These are phyloP conservation scores for Cercospora beticola DNA, from an alignment of 2,329 filamentous ascomycete genomes.

Conservation along the genomic window DNA sequence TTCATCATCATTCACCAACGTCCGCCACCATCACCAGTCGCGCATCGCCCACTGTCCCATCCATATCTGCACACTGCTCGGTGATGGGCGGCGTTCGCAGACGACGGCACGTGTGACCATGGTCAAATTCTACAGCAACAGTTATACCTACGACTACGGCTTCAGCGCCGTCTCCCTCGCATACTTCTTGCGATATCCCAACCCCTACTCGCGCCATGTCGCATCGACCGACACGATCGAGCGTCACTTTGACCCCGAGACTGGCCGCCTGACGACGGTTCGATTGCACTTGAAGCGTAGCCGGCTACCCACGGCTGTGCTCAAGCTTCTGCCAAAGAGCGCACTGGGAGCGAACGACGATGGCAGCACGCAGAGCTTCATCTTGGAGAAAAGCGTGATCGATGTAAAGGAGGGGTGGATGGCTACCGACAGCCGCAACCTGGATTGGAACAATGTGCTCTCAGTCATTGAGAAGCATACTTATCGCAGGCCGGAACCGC, in stretches of 20 bases:
- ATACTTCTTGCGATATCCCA: slow-evolving; percentile 87
- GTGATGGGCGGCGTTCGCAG: slow-evolving; percentile 20
- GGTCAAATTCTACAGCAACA: slow-evolving; percentile 56
- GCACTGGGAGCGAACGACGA: slow-evolving; percentile 60
- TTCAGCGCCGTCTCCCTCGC: slow-evolving; percentile 84
- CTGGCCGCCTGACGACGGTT: slow-evolving; percentile 72
- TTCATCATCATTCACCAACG: neutral
- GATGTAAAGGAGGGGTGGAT: slow-evolving; percentile 81
- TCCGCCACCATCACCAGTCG: neutral
- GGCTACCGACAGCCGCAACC: slow-evolving; percentile 75
- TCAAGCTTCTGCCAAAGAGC: slow-evolving; percentile 71
- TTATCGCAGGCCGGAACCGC: slow-evolving; percentile 55
- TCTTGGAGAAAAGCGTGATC: slow-evolving; percentile 76
- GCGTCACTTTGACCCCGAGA: slow-evolving; percentile 68
- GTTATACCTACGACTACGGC: slow-evolving; percentile 74
- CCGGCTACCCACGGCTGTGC: slow-evolving; percentile 70
- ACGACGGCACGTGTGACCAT: slow-evolving; percentile 35
- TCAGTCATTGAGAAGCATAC: slow-evolving; percentile 74
- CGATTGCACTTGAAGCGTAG: slow-evolving; percentile 81
- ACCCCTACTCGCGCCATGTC: slow-evolving; percentile 79
- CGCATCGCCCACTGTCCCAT: slow-evolving; percentile 6
- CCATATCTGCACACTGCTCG: slow-evolving; percentile 14
- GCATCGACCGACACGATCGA: slow-evolving; percentile 80
- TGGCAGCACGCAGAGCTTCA: slow-evolving; percentile 69
- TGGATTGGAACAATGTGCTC: slow-evolving; percentile 78